Base-by-base conservation (phyloP, 768 basidiomycete genomes). In the Tulasnella sp. region DNA sequence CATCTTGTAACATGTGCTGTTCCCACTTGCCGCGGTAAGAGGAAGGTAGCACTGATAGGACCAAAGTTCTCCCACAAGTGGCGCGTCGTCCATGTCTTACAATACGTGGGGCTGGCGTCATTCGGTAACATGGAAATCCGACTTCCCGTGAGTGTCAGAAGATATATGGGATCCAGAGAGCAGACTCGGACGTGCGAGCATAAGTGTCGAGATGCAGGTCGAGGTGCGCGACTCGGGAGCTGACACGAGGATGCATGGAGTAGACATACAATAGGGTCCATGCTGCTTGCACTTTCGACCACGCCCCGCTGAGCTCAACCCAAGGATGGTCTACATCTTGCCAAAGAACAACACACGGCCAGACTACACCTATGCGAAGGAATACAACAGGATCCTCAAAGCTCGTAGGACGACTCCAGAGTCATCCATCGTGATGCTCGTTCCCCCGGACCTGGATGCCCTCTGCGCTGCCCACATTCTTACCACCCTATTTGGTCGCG, bases 391-490 rank as follows among this genome's bases (percentile, higher is more conserved):
- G 46, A 71, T 79, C 27, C 71, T 79, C 31, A 31, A 68, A 58
- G 62, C 42, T n/a, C 40, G 78, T 18, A 39, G 78, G 14, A 39
- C 42, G 19, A 44, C 68, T 42, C 78, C 94, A 3, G 94, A 94
- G 1, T 92, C 94, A 14, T 94, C 94, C 0, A 91, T 96, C 80
- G 90, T 94, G 82, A 89, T 97, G 74, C 91, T 97, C 78, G 95
- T 94, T 71, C 92, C 94, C 2, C 93, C 95, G 14, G 94, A 97
- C 84, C 94, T 96, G 75, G 97, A 99, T 86, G 94, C 94, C 6
- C 87, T 98, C 8, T 96, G 95, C 84, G 96, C 96, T 14, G 92
- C 94, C 6, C 90, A 92, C 71, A 97, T 99, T 91, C 89, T 99
- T 71, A 92, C 93, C 16, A 92, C 92, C 44, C 87, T 99, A 24